These are phyloP conservation scores for Pouteria campechiana DNA, from an alignment of 179 eudicot species.

Conservation along the genomic window DNA sequence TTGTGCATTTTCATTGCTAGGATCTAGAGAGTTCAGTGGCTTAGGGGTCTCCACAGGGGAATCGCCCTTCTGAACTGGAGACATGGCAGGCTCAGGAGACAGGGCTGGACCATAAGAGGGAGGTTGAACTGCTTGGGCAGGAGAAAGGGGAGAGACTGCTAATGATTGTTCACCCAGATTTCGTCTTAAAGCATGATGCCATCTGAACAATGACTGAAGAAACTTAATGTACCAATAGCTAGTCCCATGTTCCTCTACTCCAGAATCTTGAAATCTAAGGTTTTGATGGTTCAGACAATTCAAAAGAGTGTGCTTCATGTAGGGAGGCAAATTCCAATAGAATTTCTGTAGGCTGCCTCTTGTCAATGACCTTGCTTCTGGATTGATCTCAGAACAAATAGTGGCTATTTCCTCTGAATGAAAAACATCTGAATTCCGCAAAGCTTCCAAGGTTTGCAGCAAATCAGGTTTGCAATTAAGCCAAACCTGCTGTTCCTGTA, in stretches of 20 bases:
- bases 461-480: slow-evolving; percentile 33
- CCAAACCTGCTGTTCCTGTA: slow-evolving; percentile 29
- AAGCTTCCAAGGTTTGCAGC: slow-evolving; percentile 8
- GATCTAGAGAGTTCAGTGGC: background rate
- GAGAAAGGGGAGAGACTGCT: background rate
- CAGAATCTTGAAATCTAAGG: background rate
- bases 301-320: slow-evolving; percentile 15
- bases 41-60: slow-evolving; percentile 1
- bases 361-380: slow-evolving; percentile 1
- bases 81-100: slow-evolving; percentile 4
- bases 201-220: slow-evolving; percentile 9
- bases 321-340: slow-evolving; percentile 12
- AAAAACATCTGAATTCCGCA: slow-evolving; percentile 13
- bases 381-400: background rate
- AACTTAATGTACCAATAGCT: slow-evolving; percentile 1
- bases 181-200: slow-evolving; percentile 31
- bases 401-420: slow-evolving; percentile 3
- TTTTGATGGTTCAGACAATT: slow-evolving; percentile 18
- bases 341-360: slow-evolving; percentile 9
- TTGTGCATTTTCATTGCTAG: background rate
- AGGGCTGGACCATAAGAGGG: slow-evolving; percentile 2
- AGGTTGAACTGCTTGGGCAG: background rate
- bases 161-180: slow-evolving; percentile 5
- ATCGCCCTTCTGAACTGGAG: slow-evolving; percentile 11
- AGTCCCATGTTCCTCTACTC: slow-evolving; percentile 1